A percentile compares a stretch with the other conserved stretches of the same genome.
phyloP scores from a whole-genome alignment of 106 monocot genomes.

The Platanthera zijinensis region DNA sequence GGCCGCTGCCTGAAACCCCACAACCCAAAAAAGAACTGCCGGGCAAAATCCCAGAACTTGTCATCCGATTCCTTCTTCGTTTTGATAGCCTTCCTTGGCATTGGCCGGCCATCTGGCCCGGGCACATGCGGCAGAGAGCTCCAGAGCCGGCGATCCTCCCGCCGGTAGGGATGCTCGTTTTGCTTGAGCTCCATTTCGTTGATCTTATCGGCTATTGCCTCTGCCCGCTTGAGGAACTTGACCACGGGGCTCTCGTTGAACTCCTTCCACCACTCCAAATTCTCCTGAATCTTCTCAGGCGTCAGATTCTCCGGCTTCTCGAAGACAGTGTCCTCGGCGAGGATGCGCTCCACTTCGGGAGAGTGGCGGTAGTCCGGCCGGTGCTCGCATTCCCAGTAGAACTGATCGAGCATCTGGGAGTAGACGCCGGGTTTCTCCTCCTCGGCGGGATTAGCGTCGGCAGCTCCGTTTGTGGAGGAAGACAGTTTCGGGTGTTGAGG shows the following conservation, averaged over 20 bases:
- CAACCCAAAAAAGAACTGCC: conserved; percentile 80
- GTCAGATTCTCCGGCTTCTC: conserved; percentile 44
- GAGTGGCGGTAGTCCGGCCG: conserved; percentile 73
- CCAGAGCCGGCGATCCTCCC: conserved; percentile 71
- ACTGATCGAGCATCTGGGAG: conserved; percentile 69
- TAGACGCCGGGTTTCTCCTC: conserved; percentile 17
- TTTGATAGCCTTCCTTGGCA: conserved; percentile 76
- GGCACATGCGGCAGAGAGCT: conserved; percentile 56
- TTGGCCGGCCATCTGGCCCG: conserved; percentile 65
- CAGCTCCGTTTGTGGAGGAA: neutral
- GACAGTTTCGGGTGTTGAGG: neutral
- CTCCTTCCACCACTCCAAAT: conserved; percentile 61
- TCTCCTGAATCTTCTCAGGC: conserved; percentile 67
- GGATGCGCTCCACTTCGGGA: conserved; percentile 63
- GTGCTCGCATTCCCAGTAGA: conserved; percentile 62
- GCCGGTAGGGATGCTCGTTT: conserved; percentile 53
- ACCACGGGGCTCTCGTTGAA: conserved; percentile 58
- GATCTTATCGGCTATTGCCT: conserved; percentile 45
- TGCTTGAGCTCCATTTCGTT: conserved; percentile 75
- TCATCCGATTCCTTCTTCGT: conserved; percentile 55
- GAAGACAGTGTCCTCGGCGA: conserved; percentile 49
- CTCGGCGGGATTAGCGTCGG: neutral
- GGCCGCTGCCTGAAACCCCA: conserved; percentile 79
- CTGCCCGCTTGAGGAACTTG: conserved; percentile 51
- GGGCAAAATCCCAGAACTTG: conserved; percentile 84